These are phyloP conservation scores for Wickerhamomyces silvicola DNA, from an alignment of 805 yeast genomes.

Conservation along the genomic window DNA sequence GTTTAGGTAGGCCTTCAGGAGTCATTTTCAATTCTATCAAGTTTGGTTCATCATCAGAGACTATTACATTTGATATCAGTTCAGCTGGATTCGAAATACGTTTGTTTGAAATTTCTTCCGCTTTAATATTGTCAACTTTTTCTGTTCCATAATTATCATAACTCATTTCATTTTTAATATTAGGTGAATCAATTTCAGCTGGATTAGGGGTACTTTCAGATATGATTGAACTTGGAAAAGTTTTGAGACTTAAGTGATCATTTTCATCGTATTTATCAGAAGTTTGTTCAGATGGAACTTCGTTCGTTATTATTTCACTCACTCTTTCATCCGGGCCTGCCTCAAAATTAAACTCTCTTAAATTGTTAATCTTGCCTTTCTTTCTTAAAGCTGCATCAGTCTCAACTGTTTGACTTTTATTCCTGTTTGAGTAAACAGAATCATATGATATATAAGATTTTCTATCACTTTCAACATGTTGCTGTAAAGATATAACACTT, in stretches of 20 bases:
- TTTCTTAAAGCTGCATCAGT: constrained; percentile 30
- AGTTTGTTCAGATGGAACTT: constrained; percentile 16
- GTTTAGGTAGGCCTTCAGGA: too few species aligned
- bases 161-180: too few species aligned
- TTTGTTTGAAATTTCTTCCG: too few species aligned
- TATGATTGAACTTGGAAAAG: constrained; percentile 10
- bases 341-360: constrained; percentile 39
- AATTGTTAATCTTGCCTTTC: constrained; percentile 42
- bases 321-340: constrained; percentile 1
- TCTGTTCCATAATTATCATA: too few species aligned
- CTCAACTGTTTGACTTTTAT: constrained; percentile 1
- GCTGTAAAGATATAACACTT: constrained; percentile 18
- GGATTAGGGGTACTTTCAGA: constrained; percentile 16
- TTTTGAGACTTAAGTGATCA: constrained; percentile 11
- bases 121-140: too few species aligned
- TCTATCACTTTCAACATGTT: constrained; percentile 6
- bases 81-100: too few species aligned
- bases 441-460: constrained; percentile 57
- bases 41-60: too few species aligned
- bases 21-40: too few species aligned
- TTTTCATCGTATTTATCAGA: constrained; percentile 2
- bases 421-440: constrained; percentile 38
- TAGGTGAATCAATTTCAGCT: too few species aligned
- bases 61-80: too few species aligned
- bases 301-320: constrained; percentile 5